These are phyloP conservation scores for Fusarium sp. DNA, from an alignment of 2,329 filamentous ascomycete species.

Conservation along the genomic window DNA sequence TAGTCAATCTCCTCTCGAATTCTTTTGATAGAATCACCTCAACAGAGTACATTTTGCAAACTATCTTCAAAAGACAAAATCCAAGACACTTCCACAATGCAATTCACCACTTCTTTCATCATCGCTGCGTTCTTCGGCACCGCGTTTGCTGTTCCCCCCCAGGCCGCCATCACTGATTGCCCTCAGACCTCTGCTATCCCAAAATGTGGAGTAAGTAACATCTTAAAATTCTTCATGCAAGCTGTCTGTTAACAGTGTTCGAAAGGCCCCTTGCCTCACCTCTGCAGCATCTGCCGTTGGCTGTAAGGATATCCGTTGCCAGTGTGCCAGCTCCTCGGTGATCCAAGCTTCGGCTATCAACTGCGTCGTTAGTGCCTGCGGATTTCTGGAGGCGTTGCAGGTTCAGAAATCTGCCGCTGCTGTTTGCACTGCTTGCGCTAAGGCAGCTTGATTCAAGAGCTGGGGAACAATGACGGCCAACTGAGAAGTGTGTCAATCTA, in stretches of 20 bases:
- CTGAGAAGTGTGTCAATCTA: neutral
- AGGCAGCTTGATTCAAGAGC: neutral
- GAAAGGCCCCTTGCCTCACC: slow-evolving; percentile 26
- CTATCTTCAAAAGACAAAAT: neutral
- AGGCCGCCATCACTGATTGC: slow-evolving; percentile 27
- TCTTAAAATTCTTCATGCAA: accelerated
- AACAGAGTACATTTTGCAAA: neutral
- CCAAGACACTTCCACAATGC: slow-evolving; percentile 4
- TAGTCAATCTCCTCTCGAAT: neutral
- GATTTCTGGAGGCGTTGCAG: slow-evolving; percentile 9
- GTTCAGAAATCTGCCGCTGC: slow-evolving; percentile 33
- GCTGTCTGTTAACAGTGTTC: neutral
- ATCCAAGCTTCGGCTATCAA: slow-evolving; percentile 31
- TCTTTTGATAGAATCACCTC: neutral
- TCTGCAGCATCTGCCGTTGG: slow-evolving; percentile 33
- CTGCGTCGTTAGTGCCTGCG: slow-evolving; percentile 33
- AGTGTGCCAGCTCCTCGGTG: slow-evolving; percentile 26
- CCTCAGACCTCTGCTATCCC: slow-evolving; percentile 35
- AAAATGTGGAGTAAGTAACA: slow-evolving; percentile 28
- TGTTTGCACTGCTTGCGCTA: slow-evolving; percentile 35
- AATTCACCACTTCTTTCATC: slow-evolving; percentile 23
- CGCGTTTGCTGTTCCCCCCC: slow-evolving; percentile 27
- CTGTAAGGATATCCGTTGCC: slow-evolving; percentile 30
- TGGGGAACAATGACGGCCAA: too few species aligned
- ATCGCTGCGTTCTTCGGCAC: slow-evolving; percentile 15